These are phyloP conservation scores for Russula vinacea DNA, from an alignment of 768 basidiomycete genomes.

Conservation along the genomic window DNA sequence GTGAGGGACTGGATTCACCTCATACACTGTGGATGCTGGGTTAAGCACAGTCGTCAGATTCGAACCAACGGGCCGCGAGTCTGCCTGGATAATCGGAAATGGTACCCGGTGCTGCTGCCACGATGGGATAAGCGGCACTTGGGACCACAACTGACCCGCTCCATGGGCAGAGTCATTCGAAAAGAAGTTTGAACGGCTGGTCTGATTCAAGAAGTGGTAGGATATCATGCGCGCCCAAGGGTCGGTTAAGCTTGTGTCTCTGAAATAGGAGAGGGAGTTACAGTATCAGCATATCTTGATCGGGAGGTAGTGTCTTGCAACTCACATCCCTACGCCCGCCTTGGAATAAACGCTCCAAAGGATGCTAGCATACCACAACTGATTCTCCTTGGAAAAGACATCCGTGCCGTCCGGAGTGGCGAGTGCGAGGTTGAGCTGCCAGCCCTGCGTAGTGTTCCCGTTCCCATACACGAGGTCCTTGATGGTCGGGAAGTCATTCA, in stretches of 20 bases:
- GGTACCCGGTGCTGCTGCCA: conserved; percentile 53
- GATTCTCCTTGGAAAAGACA: conserved; percentile 46
- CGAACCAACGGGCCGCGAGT: conserved; percentile 50
- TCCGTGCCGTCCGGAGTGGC: conserved; percentile 50
- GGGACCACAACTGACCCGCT: conserved; percentile 70
- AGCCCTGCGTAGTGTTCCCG: conserved; percentile 46
- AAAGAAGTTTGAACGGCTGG: conserved; percentile 56
- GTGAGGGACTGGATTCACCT: conserved; percentile 42
- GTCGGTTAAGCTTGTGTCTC: conserved; percentile 66
- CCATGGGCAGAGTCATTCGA: conserved; percentile 60
- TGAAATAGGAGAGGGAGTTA: conserved; percentile 30
- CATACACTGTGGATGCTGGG: conserved; percentile 52
- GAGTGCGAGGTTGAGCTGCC: conserved; percentile 57
- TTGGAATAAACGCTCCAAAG: conserved; percentile 56
- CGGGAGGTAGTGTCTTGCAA: conserved; percentile 6
- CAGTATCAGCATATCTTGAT: background rate
- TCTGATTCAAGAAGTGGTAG: conserved; percentile 72
- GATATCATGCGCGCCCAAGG: conserved; percentile 63
- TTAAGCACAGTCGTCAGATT: conserved; percentile 42
- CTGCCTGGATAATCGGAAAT: conserved; percentile 62
- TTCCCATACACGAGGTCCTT: conserved; percentile 60
- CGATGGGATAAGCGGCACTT: conserved; percentile 48
- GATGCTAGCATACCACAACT: conserved; percentile 52
- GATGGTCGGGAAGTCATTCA: conserved; percentile 61
- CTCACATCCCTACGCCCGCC: conserved; percentile 52